These are phyloP conservation scores for Saccharomycopsis vini DNA, from an alignment of 805 yeast species.

Conservation along the genomic window DNA sequence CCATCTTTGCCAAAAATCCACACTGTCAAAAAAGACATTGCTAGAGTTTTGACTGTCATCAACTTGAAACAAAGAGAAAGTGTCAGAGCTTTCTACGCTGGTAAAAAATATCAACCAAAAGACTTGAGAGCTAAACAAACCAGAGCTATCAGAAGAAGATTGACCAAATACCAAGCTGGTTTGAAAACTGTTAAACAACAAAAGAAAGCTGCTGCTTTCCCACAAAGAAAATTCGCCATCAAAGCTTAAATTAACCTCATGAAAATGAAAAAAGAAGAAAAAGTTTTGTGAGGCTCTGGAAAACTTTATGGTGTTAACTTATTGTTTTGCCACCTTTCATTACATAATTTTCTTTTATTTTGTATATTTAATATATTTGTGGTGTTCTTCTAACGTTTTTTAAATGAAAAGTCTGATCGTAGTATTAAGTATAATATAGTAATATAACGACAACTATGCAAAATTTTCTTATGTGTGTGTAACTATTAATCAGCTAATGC, in stretches of 20 bases:
- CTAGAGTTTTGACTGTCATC: constrained; percentile 94
- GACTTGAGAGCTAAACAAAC: constrained; percentile 99
- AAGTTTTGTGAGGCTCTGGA: neutral
- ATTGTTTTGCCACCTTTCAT: too few species aligned
- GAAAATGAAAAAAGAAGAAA: neutral
- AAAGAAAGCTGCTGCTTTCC: constrained; percentile 93
- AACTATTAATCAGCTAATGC: too few species aligned
- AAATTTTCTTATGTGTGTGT: too few species aligned
- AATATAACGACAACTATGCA: too few species aligned
- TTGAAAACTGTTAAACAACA: constrained; percentile 79
- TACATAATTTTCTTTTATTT: constrained; percentile 13
- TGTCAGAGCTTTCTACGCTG: constrained; percentile 90
- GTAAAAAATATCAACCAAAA: constrained; percentile 94
- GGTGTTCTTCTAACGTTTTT: neutral
- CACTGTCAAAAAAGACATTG: constrained; percentile 97
- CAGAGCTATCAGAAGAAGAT: constrained; percentile 98
- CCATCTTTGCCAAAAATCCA: constrained; percentile 93
- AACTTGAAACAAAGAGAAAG: constrained; percentile 93
- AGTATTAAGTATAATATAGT: too few species aligned
- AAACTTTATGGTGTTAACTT: too few species aligned
- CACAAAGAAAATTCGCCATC: constrained; percentile 96
- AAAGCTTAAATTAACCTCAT: constrained; percentile 62
- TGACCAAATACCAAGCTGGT: constrained; percentile 79
- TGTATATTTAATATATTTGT: neutral
- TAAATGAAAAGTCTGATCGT: constrained; percentile 34